phyloP scores from a whole-genome alignment of 177 flowering plant species.

The Vitis hybrid region DNA sequence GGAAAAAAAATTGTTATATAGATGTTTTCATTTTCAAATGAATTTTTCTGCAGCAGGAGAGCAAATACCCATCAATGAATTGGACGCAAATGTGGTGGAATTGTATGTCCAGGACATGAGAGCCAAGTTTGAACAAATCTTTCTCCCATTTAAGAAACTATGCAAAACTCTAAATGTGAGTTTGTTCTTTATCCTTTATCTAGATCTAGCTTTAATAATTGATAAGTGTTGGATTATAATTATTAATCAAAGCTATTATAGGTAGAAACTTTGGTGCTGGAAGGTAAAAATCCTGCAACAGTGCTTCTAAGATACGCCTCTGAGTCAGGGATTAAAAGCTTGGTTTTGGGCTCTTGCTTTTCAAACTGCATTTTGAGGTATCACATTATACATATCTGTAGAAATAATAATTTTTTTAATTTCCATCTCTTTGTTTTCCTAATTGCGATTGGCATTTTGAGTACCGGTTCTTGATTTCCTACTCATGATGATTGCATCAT shows the following conservation, averaged over 20 bases:
- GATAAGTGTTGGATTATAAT: neutral
- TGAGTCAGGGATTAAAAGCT: constrained; percentile 40
- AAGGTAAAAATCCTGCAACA: constrained; percentile 67
- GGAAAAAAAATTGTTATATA: neutral
- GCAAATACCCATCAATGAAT: constrained; percentile 38
- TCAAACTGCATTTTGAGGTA: constrained; percentile 58
- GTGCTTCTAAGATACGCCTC: constrained; percentile 58
- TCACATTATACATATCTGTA: neutral
- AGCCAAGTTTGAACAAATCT: constrained; percentile 41
- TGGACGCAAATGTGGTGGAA: constrained; percentile 54
- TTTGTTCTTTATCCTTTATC: neutral
- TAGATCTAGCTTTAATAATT: neutral
- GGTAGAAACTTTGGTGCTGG: constrained; percentile 73
- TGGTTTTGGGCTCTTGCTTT: constrained; percentile 72
- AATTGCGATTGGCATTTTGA: neutral
- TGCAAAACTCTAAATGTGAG: constrained; percentile 48
- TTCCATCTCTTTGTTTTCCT: neutral
- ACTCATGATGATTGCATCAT: neutral
- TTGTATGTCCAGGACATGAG: constrained; percentile 56
- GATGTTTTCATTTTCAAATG: neutral
- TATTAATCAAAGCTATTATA: constrained; percentile 16
- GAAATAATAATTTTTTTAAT: neutral
- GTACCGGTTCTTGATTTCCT: too few relatives aligned
- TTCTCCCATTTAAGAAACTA: constrained; percentile 55
- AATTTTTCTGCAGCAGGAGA: constrained; percentile 53